Evolutionary conservation across 2,329 filamentous ascomycete genomes (phyloP), one percentile per base, ranked within the genome.

Genomic region (Chalaropsis ovoidea): DNA sequence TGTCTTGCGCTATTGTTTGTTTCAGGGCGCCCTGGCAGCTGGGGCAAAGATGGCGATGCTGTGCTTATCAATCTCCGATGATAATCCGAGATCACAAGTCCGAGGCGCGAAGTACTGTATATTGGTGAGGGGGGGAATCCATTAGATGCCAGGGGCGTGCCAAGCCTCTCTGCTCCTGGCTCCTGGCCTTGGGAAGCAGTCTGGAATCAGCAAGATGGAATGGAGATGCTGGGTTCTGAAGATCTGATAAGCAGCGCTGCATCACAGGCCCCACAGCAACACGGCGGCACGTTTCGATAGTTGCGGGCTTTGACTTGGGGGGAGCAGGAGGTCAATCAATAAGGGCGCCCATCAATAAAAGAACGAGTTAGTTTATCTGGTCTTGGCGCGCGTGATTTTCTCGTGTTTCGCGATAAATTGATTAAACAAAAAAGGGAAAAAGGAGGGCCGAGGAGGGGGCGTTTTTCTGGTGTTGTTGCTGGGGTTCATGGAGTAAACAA

Each of bases 201-300:
- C 52, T 56, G 27, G 52, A 27, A 27, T 19, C 15, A 27, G 4
- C 31, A 39, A 7, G 24, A 17, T 22, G 27, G 60, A 17, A 17
- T 22, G 27, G 60, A 17, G 61, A 49, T 62, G 17, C n/a, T n/a
- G 41, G 42, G 15, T 62, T 6, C 31, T 35, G 27, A 62, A 47
- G 61, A 62, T 62, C 61, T 62, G 61, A 62, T 62, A 62, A 62
- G 61, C 61, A 62, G 42, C 45, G 45, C 17, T 22, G 19, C 24
- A 56, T n/a, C 27, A 35, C 24, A 3, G 22, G 27, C 52, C 24
- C 52, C 52, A 56, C 52, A 56, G 10, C 15, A 31, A 35, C 52
- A 10, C 11, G 11, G 42, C 11, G 11, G 42, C 42, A n/a, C 42
- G 56, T 15, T 13, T n/a, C 31, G 31, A 56, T 31, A n/a, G 11